Percentiles rank a stretch among this genome's conserved stretches.
These are phyloP conservation scores for Hanseniaspora valbyensis DNA, from an alignment of 805 yeast species.

Conservation along the genomic window DNA sequence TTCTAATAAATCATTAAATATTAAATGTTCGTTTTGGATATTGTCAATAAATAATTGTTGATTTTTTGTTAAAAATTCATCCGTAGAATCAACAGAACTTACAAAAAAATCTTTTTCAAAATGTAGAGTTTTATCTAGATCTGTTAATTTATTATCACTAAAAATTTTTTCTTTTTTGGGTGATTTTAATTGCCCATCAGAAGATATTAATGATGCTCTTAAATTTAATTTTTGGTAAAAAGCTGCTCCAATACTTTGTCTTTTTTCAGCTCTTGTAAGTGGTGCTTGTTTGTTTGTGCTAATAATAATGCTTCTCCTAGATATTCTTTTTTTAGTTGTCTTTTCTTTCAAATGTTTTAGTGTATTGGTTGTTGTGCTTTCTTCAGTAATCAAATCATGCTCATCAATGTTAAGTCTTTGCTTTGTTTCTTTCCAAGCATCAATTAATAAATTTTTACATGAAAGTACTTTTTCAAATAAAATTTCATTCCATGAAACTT, in stretches of 20 bases:
- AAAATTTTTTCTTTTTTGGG: background rate
- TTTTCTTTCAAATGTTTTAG: background rate
- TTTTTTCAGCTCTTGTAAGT: background rate
- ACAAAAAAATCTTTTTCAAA: background rate
- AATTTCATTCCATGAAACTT: conserved; percentile 5
- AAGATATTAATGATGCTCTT: conserved; percentile 2
- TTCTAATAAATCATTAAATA: too few species aligned
- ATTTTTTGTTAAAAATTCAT: background rate
- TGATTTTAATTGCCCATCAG: background rate
- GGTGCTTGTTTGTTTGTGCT: background rate
- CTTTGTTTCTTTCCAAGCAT: conserved; percentile 3
- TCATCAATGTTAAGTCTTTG: background rate
- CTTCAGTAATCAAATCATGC: background rate
- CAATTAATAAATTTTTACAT: background rate
- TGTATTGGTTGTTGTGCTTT: background rate
- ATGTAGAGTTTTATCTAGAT: background rate
- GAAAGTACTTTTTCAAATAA: background rate
- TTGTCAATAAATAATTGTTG: background rate
- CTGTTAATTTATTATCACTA: background rate
- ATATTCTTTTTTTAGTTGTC: background rate
- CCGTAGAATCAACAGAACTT: background rate
- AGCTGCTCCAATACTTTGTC: conserved; percentile 8
- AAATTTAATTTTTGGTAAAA: conserved; percentile 6
- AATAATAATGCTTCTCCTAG: background rate
- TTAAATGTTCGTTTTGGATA: background rate